Conservation (phyloP, 345 rosid species). For the Boechera divaricarpa region DNA sequence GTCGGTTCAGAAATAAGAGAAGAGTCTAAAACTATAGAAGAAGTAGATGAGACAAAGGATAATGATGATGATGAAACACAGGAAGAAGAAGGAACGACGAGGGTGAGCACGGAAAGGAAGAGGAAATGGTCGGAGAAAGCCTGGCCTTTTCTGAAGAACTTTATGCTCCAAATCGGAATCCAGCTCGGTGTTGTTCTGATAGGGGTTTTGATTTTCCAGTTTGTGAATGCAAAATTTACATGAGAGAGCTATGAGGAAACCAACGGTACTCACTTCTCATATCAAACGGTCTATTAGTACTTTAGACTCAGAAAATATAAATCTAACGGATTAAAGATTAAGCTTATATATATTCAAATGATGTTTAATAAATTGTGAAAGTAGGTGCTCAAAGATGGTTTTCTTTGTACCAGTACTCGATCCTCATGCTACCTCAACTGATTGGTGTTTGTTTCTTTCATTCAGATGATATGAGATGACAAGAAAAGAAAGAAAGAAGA, state of each 20-base stretch:
- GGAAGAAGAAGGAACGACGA: slow-evolving; percentile 25
- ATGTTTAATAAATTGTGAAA: background rate
- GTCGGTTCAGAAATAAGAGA: slow-evolving; percentile 39
- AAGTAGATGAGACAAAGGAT: slow-evolving; percentile 38
- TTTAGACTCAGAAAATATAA: background rate
- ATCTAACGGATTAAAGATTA: background rate
- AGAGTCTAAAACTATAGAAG: slow-evolving; percentile 39
- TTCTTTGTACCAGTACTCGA: background rate
- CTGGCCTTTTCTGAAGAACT: slow-evolving; percentile 41
- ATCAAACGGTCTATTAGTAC: background rate
- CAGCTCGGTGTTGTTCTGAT: slow-evolving; percentile 44
- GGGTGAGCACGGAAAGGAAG: slow-evolving; percentile 23
- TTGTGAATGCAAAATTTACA: slow-evolving; percentile 36
- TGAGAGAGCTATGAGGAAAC: slow-evolving; percentile 27
- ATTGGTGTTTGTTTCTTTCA: background rate
- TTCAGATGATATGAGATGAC: background rate
- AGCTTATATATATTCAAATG: background rate
- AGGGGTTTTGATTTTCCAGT: slow-evolving; percentile 36
- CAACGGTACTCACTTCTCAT: background rate
- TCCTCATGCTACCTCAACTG: background rate
- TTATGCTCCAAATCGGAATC: slow-evolving; percentile 42
- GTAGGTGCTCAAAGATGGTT: background rate
- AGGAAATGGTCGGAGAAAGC: slow-evolving; percentile 40
- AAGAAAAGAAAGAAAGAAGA: background rate
- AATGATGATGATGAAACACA: slow-evolving; percentile 28